Evolutionary conservation across 2,329 filamentous ascomycete genomes (phyloP), one percentile per base, ranked within the genome.

Genomic region (Lithohypha guttulata): DNA sequence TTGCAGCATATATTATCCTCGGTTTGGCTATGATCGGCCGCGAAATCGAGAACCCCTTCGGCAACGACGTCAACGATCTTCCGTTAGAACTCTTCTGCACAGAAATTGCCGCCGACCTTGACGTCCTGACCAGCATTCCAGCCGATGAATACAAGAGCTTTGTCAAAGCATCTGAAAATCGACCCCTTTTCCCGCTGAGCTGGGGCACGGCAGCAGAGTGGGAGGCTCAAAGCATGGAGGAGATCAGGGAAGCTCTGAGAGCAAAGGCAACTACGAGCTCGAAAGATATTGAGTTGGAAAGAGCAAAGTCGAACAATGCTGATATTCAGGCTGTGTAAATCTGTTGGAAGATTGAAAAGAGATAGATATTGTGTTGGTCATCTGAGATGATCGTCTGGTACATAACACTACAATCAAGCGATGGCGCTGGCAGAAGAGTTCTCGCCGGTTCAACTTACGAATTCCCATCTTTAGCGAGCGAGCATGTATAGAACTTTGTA

Each of bases 41-140:
- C 46, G 83, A 91, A 60, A 81, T 91, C 47, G 84, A 91, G 59
- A 85, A 91, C 53, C 84, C 84, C 4, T 91, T 91, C 57, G 84
- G 84, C 42, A 69, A 77, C 47, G 84, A 91, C 47, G 83, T 87
- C 50, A 91, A 91, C 55, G 84, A 91, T 59, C 63, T 87, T 28
- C 80, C 81, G 0, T 68, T 87, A 2, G 84, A 89, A 54, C 64
- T 69, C 10, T 93, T 78, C 66, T 91, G 84, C 61, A 70, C 78
- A 25, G 80, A 86, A 53, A 69, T 91, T 28, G 74, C 79, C 15
- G 59, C 70, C 21, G 84, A 93, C 51, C 67, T 91, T 50, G 81
- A 89, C 54, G 75, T 81, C 42, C 76, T 89, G 49, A 77, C 79
- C 15, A 70, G 75, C 39, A 65, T 62, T 8, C 69, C 70, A 1